Evolutionary conservation across 306 rosid genomes (phyloP).

Genomic region (Sechiopsis laciniata): DNA sequence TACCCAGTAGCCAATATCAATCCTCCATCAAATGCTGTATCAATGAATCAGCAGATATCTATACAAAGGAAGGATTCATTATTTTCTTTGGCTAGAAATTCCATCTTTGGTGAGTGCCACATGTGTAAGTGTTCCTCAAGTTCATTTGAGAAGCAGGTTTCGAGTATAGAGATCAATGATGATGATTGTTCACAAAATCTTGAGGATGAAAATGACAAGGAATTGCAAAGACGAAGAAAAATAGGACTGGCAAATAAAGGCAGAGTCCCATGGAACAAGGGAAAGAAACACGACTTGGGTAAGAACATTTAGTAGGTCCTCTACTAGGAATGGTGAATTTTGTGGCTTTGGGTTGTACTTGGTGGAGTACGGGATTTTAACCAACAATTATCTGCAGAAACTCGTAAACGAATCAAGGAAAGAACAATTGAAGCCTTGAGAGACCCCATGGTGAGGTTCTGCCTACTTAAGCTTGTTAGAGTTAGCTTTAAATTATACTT

Average conservation of each 20-base stretch:
- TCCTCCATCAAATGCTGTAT: conserved; percentile 21
- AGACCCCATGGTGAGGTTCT: conserved; percentile 92
- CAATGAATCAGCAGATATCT: conserved; percentile 30
- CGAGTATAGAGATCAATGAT: conserved; percentile 23
- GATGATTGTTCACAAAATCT: conserved; percentile 25
- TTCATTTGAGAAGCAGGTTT: conserved; percentile 24
- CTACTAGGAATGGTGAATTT: conserved; percentile 4
- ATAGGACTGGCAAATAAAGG: conserved; percentile 88
- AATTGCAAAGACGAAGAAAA: conserved; percentile 55
- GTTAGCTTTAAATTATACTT: no score
- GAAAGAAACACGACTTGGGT: conserved; percentile 75
- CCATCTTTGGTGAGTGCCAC: conserved; percentile 21
- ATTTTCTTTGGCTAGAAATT: conserved; percentile 25
- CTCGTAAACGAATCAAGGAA: conserved; percentile 58
- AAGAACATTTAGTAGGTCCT: conserved; percentile 17
- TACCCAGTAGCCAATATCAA: conserved; percentile 31
- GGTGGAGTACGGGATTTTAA: conserved; percentile 24
- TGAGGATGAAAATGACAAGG: conserved; percentile 35
- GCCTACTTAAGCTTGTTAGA: conserved; percentile 30
- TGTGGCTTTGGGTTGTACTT: conserved; percentile 1
- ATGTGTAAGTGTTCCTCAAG: conserved; percentile 24
- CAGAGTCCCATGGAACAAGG: conserved; percentile 92
- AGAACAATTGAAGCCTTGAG: conserved; percentile 74
- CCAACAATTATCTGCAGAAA: conserved; percentile 42
- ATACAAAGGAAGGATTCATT: conserved; percentile 28